Evolutionary conservation across 78 protist genomes (phyloP), one percentile per base, ranked within the genome.

Genomic region (Cavenderia fasciculata): DNA sequence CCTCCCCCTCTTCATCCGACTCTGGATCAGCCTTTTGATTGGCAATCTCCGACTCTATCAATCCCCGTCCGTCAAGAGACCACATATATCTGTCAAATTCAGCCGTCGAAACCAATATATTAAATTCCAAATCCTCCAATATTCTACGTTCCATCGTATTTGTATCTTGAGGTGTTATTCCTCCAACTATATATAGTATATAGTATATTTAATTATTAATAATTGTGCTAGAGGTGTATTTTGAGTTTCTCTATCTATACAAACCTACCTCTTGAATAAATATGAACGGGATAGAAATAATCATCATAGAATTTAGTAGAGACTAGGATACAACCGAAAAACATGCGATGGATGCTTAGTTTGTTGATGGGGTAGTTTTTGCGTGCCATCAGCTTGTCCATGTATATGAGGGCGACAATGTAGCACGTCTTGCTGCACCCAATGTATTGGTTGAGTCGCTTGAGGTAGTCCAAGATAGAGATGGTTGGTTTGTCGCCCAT

Each of bases 351-450:
- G 18, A 82, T 51, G 43, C 68, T 82, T 12, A 44, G 44, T 18
- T 69, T 59, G 16, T 82, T 82, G 1, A 82, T 10, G 2, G 33
- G 16, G 29, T 66, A 71, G 10, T 69, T 12, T 19, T 69, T 54
- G 0, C 43, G 40, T 29, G 29, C 43, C 2, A 82, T 33, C 25
- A 82, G 41, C 44, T 78, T 51, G 56, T 82, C 90, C 4, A 82
- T 40, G 56, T 82, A 82, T 29, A 82, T 57, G 8, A 82, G 40
- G 16, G 79, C 74, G 6, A 82, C 43, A 6, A 82, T 40, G n/a
- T 56, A 82, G 44, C 90, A 82, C 36, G 54, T 46, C 40, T 82
- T 36, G n/a, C 90, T 82, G 29, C 90, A 82, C 4, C 90, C 90
- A 27, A 82, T 31, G 40, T 52, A 82, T 41, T 46, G 11, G 2